These are phyloP conservation scores for Saccharomycopsis sp. DNA, from an alignment of 805 yeast genomes.

Conservation along the genomic window DNA sequence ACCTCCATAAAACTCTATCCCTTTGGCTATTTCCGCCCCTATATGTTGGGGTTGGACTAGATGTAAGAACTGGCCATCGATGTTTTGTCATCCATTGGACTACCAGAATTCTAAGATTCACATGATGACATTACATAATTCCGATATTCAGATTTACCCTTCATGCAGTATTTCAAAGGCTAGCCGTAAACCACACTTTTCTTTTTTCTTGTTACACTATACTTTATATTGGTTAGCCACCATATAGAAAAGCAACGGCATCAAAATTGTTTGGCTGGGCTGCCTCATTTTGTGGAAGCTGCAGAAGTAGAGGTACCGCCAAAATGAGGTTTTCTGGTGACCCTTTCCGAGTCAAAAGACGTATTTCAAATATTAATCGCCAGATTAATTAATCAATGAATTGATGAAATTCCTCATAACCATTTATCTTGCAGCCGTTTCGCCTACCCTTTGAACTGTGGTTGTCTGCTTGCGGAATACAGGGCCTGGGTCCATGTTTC, in stretches of 20 bases:
- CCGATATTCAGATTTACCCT: neutral
- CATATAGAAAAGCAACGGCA: too few relatives aligned
- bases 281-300: too few relatives aligned
- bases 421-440: neutral
- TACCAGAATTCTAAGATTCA: too few relatives aligned
- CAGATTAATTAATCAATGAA: neutral
- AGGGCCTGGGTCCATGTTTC: neutral
- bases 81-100: too few relatives aligned
- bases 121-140: too few relatives aligned
- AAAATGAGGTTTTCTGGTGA: too few relatives aligned
- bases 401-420: neutral
- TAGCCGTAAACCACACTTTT: too few relatives aligned
- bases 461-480: neutral
- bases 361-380: neutral
- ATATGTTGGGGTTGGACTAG: neutral
- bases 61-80: neutral
- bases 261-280: too few relatives aligned
- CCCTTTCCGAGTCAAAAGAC: too few relatives aligned
- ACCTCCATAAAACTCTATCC: neutral
- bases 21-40: neutral
- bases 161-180: neutral
- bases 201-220: too few relatives aligned
- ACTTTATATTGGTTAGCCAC: too few relatives aligned
- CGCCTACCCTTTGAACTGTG: neutral
- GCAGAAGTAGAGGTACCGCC: too few relatives aligned